phyloP scores from a whole-genome alignment of 805 yeast genomes.

The Brettanomyces bruxellensis region DNA sequence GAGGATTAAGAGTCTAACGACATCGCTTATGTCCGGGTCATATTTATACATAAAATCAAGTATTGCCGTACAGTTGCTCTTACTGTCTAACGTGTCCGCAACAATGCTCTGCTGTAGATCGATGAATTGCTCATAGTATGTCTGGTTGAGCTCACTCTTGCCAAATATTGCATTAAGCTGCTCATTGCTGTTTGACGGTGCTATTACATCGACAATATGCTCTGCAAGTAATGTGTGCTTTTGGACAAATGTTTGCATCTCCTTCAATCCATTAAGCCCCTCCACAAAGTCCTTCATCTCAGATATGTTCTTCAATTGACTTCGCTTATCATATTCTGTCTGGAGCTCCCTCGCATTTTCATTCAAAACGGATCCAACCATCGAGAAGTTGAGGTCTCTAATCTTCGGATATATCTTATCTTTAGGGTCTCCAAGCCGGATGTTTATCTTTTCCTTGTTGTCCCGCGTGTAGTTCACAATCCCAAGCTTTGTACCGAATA shows the following conservation, averaged over 20 bases:
- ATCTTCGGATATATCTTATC: constrained; percentile 46
- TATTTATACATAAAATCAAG: constrained; percentile 42
- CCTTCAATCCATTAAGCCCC: constrained; percentile 56
- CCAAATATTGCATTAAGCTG: constrained; percentile 14
- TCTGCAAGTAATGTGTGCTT: constrained; percentile 74
- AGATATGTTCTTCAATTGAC: constrained; percentile 45
- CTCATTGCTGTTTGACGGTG: constrained; percentile 26
- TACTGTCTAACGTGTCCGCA: constrained; percentile 38
- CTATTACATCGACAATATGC: constrained; percentile 31
- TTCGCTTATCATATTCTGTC: constrained; percentile 52
- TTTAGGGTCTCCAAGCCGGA: constrained; percentile 20
- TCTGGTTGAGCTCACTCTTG: constrained; percentile 9
- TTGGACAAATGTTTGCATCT: constrained; percentile 57
- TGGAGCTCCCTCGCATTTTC: constrained; percentile 63
- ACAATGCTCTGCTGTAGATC: constrained; percentile 66
- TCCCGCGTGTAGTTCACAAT: constrained; percentile 11
- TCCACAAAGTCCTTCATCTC: constrained; percentile 69
- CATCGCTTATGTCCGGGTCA: constrained; percentile 29
- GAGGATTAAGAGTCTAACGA: constrained; percentile 47
- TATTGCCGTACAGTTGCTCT: constrained; percentile 28
- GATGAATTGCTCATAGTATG: constrained; percentile 36
- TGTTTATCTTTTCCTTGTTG: constrained; percentile 6
- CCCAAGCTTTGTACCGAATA: constrained; percentile 41
- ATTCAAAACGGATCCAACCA: constrained; percentile 68
- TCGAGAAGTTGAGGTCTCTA: constrained; percentile 65